phyloP scores from a whole-genome alignment of 31 red algal species.

The Endocladia muricata region DNA sequence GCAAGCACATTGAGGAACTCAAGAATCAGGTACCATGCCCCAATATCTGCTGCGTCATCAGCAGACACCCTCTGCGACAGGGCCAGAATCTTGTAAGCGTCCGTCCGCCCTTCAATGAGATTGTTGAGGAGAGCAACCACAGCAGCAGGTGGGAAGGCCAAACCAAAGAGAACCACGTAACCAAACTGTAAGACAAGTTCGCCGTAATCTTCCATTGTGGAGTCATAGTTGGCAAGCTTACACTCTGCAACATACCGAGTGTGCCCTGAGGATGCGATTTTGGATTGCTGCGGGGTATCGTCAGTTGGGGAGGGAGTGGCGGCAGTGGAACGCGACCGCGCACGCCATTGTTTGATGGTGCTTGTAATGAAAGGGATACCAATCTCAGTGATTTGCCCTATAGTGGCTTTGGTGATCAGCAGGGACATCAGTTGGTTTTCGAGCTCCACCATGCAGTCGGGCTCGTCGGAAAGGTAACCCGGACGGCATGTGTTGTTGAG shows the following conservation, averaged over 20 bases:
- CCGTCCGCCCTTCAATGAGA: conserved; percentile 61
- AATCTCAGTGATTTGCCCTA: conserved; percentile 62
- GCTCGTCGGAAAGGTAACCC: background rate
- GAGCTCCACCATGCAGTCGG: conserved; percentile 67
- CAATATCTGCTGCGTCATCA: conserved; percentile 76
- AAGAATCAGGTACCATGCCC: conserved; percentile 76
- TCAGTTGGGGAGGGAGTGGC: background rate
- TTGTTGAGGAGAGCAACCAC: conserved; percentile 63
- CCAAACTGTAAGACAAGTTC: conserved; percentile 76
- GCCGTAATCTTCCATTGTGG: conserved; percentile 71
- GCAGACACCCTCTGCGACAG: conserved; percentile 60
- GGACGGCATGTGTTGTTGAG: background rate
- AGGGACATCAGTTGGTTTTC: conserved; percentile 68
- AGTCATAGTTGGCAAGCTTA: conserved; percentile 36
- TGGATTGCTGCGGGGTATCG: too few relatives aligned
- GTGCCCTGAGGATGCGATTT: background rate
- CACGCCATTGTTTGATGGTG: conserved; percentile 25
- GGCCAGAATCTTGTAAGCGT: conserved; percentile 63
- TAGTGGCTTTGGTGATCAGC: conserved; percentile 68
- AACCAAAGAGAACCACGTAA: conserved; percentile 57
- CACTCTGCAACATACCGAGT: conserved; percentile 54
- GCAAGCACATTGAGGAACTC: conserved; percentile 65
- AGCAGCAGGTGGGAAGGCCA: conserved; percentile 62
- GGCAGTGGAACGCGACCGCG: background rate
- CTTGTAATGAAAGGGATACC: conserved; percentile 41